These are phyloP conservation scores for Umbilicus rupestris DNA, from an alignment of 164 flowering plant genomes.

Conservation along the genomic window DNA sequence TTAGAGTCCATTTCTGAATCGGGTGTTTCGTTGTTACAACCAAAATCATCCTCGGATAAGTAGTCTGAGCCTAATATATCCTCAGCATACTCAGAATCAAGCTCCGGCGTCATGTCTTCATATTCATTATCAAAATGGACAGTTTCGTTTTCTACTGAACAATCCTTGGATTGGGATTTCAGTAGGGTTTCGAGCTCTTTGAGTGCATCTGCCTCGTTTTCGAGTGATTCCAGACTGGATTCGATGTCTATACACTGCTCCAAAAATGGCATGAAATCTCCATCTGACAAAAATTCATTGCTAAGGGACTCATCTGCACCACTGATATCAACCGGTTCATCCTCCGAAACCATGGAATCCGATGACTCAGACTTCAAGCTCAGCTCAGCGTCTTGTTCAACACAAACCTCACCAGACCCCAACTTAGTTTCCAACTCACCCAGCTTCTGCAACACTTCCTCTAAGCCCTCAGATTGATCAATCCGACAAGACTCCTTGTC, in stretches of 20 bases:
- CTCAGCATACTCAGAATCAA: slow-evolving; percentile 15
- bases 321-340: slow-evolving; percentile 19
- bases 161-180: background rate
- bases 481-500: slow-evolving; percentile 12
- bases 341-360: slow-evolving; percentile 29
- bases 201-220: slow-evolving; percentile 9
- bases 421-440: background rate
- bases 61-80: slow-evolving; percentile 14
- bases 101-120: slow-evolving; percentile 21
- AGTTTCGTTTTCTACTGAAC: slow-evolving; percentile 13
- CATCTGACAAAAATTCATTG: slow-evolving; percentile 41
- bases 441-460: background rate
- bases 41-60: slow-evolving; percentile 20
- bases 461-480: slow-evolving; percentile 5
- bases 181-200: slow-evolving; percentile 9
- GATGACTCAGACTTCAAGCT: slow-evolving; percentile 25
- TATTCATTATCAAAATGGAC: slow-evolving; percentile 19
- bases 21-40: slow-evolving; percentile 8
- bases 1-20: slow-evolving; percentile 12
- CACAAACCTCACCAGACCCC: background rate
- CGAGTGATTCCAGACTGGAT: slow-evolving; percentile 4
- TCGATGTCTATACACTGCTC: slow-evolving; percentile 9
- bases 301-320: slow-evolving; percentile 21
- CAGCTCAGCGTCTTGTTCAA: slow-evolving; percentile 14
- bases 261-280: slow-evolving; percentile 28